phyloP scores from a whole-genome alignment of 495 filamentous ascomycete genomes.

The Hypoxylon crocopeplum region DNA sequence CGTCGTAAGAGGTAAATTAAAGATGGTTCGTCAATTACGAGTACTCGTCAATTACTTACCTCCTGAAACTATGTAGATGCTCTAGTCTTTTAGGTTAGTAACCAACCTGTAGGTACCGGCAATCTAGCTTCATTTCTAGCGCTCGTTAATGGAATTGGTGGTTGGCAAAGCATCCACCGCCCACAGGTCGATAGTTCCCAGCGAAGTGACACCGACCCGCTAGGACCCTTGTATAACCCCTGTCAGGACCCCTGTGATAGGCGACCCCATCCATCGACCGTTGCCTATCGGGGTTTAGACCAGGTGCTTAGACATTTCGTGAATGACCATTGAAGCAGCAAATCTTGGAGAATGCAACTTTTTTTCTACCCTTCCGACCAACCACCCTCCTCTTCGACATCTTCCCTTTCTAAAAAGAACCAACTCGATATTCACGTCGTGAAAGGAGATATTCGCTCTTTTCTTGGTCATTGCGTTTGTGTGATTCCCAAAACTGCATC shows the following conservation, averaged over 20 bases:
- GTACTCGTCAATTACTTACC: no score
- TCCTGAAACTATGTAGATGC: no score
- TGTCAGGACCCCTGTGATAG: slow-evolving; percentile 29
- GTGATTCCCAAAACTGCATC: slow-evolving; percentile 14
- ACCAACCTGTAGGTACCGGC: slow-evolving; percentile 3
- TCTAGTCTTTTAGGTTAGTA: no score
- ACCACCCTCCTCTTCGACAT: slow-evolving; percentile 7
- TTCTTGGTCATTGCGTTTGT: slow-evolving; percentile 11
- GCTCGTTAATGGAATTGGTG: slow-evolving; percentile 9
- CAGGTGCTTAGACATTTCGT: slow-evolving; percentile 22
- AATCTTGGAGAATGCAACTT: no score
- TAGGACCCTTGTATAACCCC: slow-evolving; percentile 17
- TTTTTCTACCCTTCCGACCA: slow-evolving; percentile 13
- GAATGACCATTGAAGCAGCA: no score
- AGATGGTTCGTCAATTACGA: no score
- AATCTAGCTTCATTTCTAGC: slow-evolving; percentile 9
- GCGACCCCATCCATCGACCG: neutral
- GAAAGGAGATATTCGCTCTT: slow-evolving; percentile 19
- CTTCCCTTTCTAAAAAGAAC: slow-evolving; percentile 8
- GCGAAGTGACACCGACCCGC: slow-evolving; percentile 33
- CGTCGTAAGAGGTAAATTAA: slow-evolving; percentile 21
- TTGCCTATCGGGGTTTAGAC: slow-evolving; percentile 34
- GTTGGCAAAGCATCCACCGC: no score
- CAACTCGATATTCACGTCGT: slow-evolving; percentile 12
- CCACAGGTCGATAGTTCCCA: slow-evolving; percentile 14